A percentile compares a stretch with the other conserved stretches of the same genome.
phyloP scores from a whole-genome alignment of 345 rosid genomes.

The Ceriops zippeliana region DNA sequence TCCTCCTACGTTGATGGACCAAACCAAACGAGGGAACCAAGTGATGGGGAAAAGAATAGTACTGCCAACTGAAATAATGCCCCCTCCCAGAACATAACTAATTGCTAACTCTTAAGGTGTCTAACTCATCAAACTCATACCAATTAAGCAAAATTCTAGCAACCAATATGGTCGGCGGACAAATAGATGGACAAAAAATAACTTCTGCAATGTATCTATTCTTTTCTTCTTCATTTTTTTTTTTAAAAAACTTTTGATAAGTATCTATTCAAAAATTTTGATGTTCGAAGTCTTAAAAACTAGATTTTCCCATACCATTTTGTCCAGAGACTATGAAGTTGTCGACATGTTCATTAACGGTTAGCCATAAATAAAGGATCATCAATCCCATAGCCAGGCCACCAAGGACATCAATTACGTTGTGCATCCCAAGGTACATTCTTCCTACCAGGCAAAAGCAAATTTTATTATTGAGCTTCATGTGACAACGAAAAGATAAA shows the following conservation, averaged over 20 bases:
- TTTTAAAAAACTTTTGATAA: no score
- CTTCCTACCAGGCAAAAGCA: constrained; percentile 66
- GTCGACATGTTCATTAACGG: constrained; percentile 52
- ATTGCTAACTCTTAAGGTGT: background rate
- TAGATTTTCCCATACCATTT: constrained; percentile 52
- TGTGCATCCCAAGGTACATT: constrained; percentile 98
- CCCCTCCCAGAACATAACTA: background rate
- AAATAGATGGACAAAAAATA: background rate
- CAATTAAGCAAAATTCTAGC: background rate
- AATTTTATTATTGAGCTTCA: constrained; percentile 8
- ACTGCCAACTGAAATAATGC: background rate
- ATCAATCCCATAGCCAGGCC: constrained; percentile 70
- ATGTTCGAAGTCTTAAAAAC: background rate
- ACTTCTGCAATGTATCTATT: no score
- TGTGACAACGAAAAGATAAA: constrained; percentile 3
- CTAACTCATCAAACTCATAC: background rate
- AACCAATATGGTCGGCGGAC: background rate
- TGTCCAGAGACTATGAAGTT: constrained; percentile 67
- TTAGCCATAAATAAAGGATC: constrained; percentile 75
- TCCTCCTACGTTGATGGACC: background rate
- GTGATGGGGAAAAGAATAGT: background rate
- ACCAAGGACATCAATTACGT: constrained; percentile 67
- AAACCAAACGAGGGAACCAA: background rate
- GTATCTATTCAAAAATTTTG: no score
- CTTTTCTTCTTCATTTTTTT: no score